A percentile compares a stretch with the other conserved stretches of the same genome.
phyloP scores from a whole-genome alignment of 2,329 filamentous ascomycete species.

The Fusarium buxicola region DNA sequence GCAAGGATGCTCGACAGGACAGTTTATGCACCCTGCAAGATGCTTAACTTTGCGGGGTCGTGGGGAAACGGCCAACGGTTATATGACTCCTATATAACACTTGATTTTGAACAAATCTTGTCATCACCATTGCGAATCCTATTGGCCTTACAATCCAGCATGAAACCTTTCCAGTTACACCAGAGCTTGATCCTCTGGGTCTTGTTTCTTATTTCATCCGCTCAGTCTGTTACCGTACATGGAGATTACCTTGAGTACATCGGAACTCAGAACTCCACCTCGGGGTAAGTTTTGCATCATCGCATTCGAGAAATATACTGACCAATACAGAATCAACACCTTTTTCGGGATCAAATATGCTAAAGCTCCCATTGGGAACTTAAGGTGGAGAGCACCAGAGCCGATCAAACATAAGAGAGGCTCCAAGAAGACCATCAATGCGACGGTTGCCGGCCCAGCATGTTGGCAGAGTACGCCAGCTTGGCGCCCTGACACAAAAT shows the following conservation, averaged over 20 bases:
- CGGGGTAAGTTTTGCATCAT: neutral
- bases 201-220: neutral
- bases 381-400: slow-evolving; percentile 4
- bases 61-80: neutral
- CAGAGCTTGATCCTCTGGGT: slow-evolving; percentile 1
- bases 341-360: slow-evolving; percentile 9
- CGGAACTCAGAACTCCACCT: slow-evolving; percentile 1
- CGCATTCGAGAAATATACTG: neutral
- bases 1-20: too few species aligned
- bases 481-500: neutral
- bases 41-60: neutral
- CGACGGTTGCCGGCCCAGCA: neutral
- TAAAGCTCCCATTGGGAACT: slow-evolving; percentile 2
- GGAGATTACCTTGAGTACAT: neutral
- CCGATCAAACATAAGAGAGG: neutral
- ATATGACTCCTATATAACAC: neutral
- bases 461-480: neutral
- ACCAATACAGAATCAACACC: neutral
- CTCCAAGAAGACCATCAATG: neutral
- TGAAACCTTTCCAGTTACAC: neutral
- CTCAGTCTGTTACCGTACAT: neutral
- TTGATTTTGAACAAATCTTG: too few species aligned
- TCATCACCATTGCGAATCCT: neutral
- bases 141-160: neutral
- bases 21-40: too few species aligned